Evolutionary conservation across 805 yeast species (phyloP).

Genomic region (Lachancea meyersii): DNA sequence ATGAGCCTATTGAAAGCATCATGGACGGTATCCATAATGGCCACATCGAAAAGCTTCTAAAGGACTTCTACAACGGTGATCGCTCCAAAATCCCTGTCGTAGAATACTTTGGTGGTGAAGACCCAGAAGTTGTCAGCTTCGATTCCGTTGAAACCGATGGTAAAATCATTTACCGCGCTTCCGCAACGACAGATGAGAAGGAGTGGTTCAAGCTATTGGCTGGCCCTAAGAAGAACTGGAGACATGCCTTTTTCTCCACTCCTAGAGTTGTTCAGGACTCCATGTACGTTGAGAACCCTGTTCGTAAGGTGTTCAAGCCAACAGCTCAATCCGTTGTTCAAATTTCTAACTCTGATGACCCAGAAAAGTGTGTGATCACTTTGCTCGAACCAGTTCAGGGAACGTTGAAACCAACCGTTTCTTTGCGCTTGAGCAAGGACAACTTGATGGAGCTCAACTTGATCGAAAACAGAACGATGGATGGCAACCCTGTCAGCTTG

Average conservation of each 20-base stretch:
- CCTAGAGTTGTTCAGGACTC: constrained; percentile 79
- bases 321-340: constrained; percentile 54
- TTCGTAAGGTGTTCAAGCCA: constrained; percentile 76
- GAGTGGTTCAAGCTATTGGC: constrained; percentile 80
- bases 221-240: constrained; percentile 76
- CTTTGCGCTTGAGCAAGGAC: constrained; percentile 46
- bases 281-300: constrained; percentile 72
- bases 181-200: constrained; percentile 33
- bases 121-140: constrained; percentile 37
- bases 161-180: constrained; percentile 36
- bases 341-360: constrained; percentile 46
- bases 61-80: constrained; percentile 67
- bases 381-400: constrained; percentile 72
- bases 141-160: constrained; percentile 32
- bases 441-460: constrained; percentile 60
- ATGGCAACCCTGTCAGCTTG: constrained; percentile 64
- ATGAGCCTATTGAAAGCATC: constrained; percentile 90
- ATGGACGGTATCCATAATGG: constrained; percentile 87
- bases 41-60: constrained; percentile 64
- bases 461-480: constrained; percentile 85
- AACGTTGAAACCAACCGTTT: constrained; percentile 57
- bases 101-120: constrained; percentile 78
- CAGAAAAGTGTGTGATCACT: constrained; percentile 53
- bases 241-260: constrained; percentile 80
- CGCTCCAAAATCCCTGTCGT: constrained; percentile 72